A percentile compares a stretch with the other conserved stretches of the same genome.
These are phyloP conservation scores for Sequoia sempervirens DNA, from an alignment of 75 land plant genomes.

Conservation along the genomic window DNA sequence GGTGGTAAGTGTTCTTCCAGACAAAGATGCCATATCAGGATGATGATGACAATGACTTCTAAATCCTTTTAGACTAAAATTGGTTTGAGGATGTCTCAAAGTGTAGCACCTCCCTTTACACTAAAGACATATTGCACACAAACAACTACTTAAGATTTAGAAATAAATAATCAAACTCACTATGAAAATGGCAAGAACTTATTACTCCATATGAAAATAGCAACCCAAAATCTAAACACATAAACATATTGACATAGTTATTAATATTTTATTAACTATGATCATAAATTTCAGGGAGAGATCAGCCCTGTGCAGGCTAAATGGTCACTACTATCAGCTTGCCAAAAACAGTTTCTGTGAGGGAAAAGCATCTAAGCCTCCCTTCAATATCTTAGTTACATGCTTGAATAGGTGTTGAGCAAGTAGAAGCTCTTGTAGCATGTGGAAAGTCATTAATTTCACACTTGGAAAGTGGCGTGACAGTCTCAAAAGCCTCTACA, in stretches of 20 bases:
- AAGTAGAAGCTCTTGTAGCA: constrained; percentile 12
- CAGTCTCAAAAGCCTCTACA: constrained; percentile 85
- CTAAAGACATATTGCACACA: background rate
- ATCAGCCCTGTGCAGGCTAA: background rate
- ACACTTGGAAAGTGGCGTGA: constrained; percentile 27
- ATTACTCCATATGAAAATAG: background rate
- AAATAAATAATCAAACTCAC: too few species aligned
- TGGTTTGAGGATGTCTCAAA: background rate
- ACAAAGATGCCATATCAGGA: too few species aligned
- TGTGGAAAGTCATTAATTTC: constrained; percentile 10
- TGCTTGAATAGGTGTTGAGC: constrained; percentile 31
- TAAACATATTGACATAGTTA: background rate
- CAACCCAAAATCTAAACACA: background rate
- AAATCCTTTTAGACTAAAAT: too few species aligned
- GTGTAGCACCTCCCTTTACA: too few species aligned
- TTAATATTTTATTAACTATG: background rate
- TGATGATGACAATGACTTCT: too few species aligned
- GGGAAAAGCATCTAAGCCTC: background rate
- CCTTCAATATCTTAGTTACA: constrained; percentile 21
- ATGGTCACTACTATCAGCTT: background rate
- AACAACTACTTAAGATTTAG: background rate
- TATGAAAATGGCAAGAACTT: background rate
- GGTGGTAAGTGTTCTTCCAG: background rate
- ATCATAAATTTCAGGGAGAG: background rate
- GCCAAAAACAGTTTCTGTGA: background rate